phyloP scores from a whole-genome alignment of 768 basidiomycete species.

The Rhodotorula babjevae region DNA sequence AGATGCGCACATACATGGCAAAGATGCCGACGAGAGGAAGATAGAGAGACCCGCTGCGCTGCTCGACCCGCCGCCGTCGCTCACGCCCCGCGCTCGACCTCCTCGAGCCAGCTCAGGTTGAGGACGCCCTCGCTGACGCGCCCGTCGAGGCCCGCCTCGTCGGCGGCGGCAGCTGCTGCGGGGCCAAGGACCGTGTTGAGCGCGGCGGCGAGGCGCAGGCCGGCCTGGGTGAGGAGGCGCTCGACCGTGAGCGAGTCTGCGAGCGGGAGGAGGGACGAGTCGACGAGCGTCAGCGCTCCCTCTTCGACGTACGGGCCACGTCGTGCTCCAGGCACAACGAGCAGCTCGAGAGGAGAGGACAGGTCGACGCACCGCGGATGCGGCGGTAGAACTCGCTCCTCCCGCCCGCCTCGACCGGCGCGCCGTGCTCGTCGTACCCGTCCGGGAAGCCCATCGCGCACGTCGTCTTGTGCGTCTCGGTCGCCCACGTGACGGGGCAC shows the following conservation, averaged over 20 bases:
- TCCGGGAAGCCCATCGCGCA: slow-evolving; percentile 37
- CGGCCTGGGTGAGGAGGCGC: slow-evolving; percentile 73
- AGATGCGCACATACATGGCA: no score
- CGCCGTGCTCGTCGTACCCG: slow-evolving; percentile 12
- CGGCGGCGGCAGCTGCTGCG: not conserved
- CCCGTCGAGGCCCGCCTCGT: no score
- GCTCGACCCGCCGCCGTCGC: no score
- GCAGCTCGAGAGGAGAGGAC: slow-evolving; percentile 47
- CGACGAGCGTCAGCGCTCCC: no score
- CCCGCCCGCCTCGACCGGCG: slow-evolving; percentile 53
- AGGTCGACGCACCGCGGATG: slow-evolving; percentile 50
- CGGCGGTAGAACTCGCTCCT: slow-evolving; percentile 73
- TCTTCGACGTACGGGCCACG: no score
- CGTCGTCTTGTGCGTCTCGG: slow-evolving; percentile 34
- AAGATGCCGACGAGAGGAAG: no score
- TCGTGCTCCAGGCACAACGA: no score
- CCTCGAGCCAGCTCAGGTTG: not conserved
- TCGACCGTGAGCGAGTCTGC: slow-evolving; percentile 65
- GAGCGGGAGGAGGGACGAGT: no score
- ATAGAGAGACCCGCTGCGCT: no score
- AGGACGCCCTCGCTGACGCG: not conserved
- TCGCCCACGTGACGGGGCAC: slow-evolving; percentile 39
- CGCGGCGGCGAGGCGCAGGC: slow-evolving; percentile 73
- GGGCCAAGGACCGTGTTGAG: slow-evolving; percentile 54
- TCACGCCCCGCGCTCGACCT: not conserved